Base-by-base conservation (phyloP, 2,329 filamentous ascomycete genomes). In the Fusarium clavum region DNA sequence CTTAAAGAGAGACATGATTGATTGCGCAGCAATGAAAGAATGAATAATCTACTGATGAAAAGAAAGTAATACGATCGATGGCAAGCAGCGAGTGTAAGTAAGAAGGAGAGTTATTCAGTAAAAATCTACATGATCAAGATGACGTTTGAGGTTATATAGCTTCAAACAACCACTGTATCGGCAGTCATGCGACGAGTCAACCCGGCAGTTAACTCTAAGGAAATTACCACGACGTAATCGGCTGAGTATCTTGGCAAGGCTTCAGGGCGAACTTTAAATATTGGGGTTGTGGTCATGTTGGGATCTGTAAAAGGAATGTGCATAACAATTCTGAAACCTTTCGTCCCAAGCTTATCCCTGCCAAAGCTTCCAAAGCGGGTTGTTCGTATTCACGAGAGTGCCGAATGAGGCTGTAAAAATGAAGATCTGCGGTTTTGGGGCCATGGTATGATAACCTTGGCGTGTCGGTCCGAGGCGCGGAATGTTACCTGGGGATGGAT, bases 191-290 rank as follows among this genome's bases (percentile, higher is more conserved):
- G 34, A 52, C 47, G 6, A 20, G 14, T 41, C 34, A 24, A 56
- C 53, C 22, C 52, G 45, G 45, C 40, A 59, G 60, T 41, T 41
- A 58, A 64, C 45, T 51, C 22, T 64, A 46, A 46, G 12, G 41
- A 45, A 32, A 52, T 64, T 46, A 34, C 6, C 22, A 18, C 30
- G 29, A 64, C 60, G 63, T 66, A 55, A 61, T 59, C 63, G 63
- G 61, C 65, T 25, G 29, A 44, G 24, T 24, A 44, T 27, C 61
- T 66, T 66, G 61, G 63, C 61, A 48, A 30, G 47, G 55, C 61
- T 54, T 54, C 61, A 64, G 40, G 38, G 47, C 47, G 43, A 66
- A 66, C 54, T 61, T 46, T 66, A 61, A 66, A 24, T 66, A 66
- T 25, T 47, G 61, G 63, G 30, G 55, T 61, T 53, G 8, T 66